Percentiles rank a stretch among this genome's conserved stretches.
Conservation (phyloP, 257 asterid species). For the Fraxinus anomala region DNA sequence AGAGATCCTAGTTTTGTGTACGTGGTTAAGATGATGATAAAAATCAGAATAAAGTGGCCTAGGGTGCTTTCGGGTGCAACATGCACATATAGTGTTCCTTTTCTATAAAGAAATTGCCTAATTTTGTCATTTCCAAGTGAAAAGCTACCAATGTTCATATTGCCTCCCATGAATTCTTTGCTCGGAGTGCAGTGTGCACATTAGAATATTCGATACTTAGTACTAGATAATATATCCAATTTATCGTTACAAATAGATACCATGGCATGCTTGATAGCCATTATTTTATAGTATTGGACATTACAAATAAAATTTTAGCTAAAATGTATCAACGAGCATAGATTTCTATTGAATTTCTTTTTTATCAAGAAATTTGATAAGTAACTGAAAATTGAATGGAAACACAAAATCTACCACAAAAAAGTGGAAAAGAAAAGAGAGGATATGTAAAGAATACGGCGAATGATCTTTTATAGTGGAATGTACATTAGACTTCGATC, state of each 20-base stretch:
- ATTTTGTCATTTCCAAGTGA: constrained; percentile 21
- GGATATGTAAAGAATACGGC: no score
- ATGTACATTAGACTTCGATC: not conserved
- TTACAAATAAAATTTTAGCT: no score
- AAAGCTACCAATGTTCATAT: constrained; percentile 13
- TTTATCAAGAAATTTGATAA: no score
- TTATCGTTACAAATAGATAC: not conserved
- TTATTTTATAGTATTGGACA: no score
- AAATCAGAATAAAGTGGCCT: constrained; percentile 31
- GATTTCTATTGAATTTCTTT: no score
- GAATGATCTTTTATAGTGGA: not conserved
- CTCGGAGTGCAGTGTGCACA: not conserved
- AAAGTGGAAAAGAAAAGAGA: no score
- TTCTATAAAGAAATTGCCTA: constrained; percentile 10
- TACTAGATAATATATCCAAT: not conserved
- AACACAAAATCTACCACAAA: no score
- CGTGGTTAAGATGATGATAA: constrained; percentile 30
- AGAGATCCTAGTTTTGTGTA: constrained; percentile 20
- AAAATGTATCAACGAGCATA: no score
- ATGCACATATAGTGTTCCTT: constrained; percentile 27
- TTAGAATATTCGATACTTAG: not conserved
- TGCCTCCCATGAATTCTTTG: constrained; percentile 11
- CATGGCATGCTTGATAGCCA: no score
- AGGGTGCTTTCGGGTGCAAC: constrained; percentile 37
- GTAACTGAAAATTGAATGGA: no score